Evolutionary conservation across 306 rosid species (phyloP).

Genomic region (Citrullus mucosospermus): DNA sequence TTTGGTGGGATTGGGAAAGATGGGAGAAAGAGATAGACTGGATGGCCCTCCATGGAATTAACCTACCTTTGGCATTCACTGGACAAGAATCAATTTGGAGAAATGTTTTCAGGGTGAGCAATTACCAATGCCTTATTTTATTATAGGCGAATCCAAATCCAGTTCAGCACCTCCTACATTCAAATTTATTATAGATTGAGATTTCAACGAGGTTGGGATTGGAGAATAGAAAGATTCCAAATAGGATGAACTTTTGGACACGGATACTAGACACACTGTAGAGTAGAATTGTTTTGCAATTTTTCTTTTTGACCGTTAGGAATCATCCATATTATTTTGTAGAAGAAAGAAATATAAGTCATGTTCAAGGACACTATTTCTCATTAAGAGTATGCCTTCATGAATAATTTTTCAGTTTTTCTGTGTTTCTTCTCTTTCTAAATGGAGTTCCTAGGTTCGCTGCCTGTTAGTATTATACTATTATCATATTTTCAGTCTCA

Average conservation of each 20-base stretch:
- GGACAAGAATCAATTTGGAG: conserved; percentile 97
- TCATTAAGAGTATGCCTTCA: background rate
- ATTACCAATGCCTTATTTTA: background rate
- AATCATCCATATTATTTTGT: background rate
- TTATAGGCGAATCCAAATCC: background rate
- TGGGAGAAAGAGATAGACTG: conserved; percentile 98
- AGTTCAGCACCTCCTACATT: background rate
- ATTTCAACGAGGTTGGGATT: background rate
- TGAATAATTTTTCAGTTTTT: background rate
- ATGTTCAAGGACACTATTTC: background rate
- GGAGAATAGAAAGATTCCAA: background rate
- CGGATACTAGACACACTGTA: background rate
- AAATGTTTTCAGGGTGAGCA: conserved; percentile 61
- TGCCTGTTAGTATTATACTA: background rate
- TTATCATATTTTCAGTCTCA: background rate
- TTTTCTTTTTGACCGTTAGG: background rate
- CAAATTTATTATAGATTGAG: background rate
- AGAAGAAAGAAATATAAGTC: background rate
- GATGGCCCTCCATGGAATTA: conserved; percentile 98
- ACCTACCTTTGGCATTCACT: conserved; percentile 87
- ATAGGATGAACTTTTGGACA: background rate
- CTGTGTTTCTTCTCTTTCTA: background rate
- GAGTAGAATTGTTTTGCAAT: background rate
- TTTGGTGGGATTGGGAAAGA: conserved; percentile 99
- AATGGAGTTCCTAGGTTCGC: background rate